Percentiles rank a stretch among this genome's conserved stretches.
Evolutionary conservation across 805 yeast genomes (phyloP).

Genomic region (Lipomyces lipofer): DNA sequence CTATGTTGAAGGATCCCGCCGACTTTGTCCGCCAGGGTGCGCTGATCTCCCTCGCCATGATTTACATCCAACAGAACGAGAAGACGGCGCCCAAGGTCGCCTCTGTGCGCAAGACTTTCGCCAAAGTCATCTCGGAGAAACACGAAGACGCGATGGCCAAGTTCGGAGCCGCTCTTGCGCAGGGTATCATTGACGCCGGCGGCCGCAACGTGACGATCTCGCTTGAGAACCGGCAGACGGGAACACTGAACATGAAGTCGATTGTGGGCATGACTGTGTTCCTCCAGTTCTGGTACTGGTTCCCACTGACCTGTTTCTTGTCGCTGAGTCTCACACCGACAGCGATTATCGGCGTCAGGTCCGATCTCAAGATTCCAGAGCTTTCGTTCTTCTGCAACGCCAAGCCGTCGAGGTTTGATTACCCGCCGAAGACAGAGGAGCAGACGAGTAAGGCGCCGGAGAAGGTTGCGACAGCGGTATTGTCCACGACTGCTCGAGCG

Average conservation of each 20-base stretch:
- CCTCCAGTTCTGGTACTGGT: constrained; percentile 98
- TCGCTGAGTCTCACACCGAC: constrained; percentile 92
- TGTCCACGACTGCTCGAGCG: constrained; percentile 92
- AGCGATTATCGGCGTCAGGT: constrained; percentile 79
- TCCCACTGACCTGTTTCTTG: constrained; percentile 91
- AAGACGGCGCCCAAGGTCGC: constrained; percentile 76
- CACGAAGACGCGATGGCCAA: constrained; percentile 96
- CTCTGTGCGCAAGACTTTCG: constrained; percentile 69
- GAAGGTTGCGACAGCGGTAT: constrained; percentile 86
- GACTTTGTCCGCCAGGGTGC: constrained; percentile 99
- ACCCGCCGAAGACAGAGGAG: constrained; percentile 86
- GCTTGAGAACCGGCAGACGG: constrained; percentile 83
- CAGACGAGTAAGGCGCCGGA: constrained; percentile 80
- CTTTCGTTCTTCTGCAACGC: constrained; percentile 79
- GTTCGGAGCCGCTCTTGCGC: constrained; percentile 95
- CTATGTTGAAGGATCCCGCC: constrained; percentile 87
- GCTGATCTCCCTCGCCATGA: constrained; percentile 86
- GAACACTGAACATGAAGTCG: constrained; percentile 85
- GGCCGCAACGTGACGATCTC: constrained; percentile 96
- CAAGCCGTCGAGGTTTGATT: constrained; percentile 75
- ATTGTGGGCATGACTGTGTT: constrained; percentile 89
- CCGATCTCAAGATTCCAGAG: constrained; percentile 82
- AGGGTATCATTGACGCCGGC: constrained; percentile 98
- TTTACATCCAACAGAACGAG: constrained; percentile 85
- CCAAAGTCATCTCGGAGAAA: constrained; percentile 76